Evolutionary conservation across 164 flowering plant genomes (phyloP), one percentile per base, ranked within the genome.

Genomic region (Houttuynia cordata): DNA sequence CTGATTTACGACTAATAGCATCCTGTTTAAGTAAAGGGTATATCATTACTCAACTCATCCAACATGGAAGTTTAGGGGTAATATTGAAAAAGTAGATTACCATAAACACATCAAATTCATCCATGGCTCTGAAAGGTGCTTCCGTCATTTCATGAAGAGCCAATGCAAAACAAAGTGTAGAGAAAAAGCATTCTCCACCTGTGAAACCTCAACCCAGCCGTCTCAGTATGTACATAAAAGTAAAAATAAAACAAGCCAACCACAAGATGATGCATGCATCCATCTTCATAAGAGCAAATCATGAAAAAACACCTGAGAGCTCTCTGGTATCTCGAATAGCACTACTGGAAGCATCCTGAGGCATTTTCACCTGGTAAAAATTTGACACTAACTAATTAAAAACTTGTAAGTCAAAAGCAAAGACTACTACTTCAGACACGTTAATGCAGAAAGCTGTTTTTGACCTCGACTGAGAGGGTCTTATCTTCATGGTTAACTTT

Each of bases 61-160:
- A 12, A 10, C 30, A 6, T 54, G 34, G 23, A 23, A 14, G 1
- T 30, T 54, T 18, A 9, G 18, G 7, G 10, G 23, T 23, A 10
- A 24, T 23, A 24, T 34, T 54, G 57, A 17, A 54, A 24, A 10
- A 17, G 18, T 4, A 15, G 23, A 54, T 54, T 75, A 94, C 99
- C 97, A 94, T 94, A 76, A 90, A 94, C 19, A 94, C 99, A 77
- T 94, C 99, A 79, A 91, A 94, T 73, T 94, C 97, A 64, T 94
- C 97, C 99, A 94, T 94, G 20, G 97, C 99, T 68, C 97, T 84
- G 62, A 94, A 86, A 25, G 97, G 91, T 51, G 96, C 84, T 66
- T 93, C 96, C 13, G 87, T 83, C 96, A 90, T 86, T 57, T 82
- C 81, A 78, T 94, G 99, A 65, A 94, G 91, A 65, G 96, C 91